Conservation (phyloP, 257 asterid species). For the Oldenlandia corymbosa region DNA sequence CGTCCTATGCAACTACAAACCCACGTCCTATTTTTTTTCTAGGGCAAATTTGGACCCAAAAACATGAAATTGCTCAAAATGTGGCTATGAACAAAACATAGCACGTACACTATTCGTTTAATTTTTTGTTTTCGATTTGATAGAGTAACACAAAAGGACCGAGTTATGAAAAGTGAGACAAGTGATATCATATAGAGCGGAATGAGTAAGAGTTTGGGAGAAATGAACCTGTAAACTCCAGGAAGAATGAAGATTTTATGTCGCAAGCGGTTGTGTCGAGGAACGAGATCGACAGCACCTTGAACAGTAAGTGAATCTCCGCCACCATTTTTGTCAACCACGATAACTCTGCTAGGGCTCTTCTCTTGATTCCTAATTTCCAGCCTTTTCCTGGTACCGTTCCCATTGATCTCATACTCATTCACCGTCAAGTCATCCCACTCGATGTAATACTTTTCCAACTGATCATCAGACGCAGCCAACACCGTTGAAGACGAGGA, state of each 20-base stretch:
- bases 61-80: too few relatives aligned
- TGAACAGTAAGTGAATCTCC: constrained; percentile 72
- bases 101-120: too few relatives aligned
- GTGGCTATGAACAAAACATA: too few relatives aligned
- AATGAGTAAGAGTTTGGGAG: too few relatives aligned
- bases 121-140: too few relatives aligned
- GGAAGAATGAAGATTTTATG: constrained; percentile 60
- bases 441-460: constrained; percentile 30
- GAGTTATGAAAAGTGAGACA: too few relatives aligned
- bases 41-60: too few relatives aligned
- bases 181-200: too few relatives aligned
- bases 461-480: not conserved
- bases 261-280: constrained; percentile 34
- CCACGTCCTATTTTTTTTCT: constrained; percentile 14
- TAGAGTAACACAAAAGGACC: too few relatives aligned
- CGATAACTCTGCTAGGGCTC: constrained; percentile 23
- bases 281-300: constrained; percentile 78
- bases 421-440: constrained; percentile 59
- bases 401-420: not conserved
- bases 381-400: too few relatives aligned
- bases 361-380: constrained; percentile 16
- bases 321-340: constrained; percentile 49
- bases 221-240: constrained; percentile 62
- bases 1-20: constrained; percentile 2
- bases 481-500: not conserved